phyloP scores from a whole-genome alignment of 306 rosid genomes.

The Adenanthera pavonina region DNA sequence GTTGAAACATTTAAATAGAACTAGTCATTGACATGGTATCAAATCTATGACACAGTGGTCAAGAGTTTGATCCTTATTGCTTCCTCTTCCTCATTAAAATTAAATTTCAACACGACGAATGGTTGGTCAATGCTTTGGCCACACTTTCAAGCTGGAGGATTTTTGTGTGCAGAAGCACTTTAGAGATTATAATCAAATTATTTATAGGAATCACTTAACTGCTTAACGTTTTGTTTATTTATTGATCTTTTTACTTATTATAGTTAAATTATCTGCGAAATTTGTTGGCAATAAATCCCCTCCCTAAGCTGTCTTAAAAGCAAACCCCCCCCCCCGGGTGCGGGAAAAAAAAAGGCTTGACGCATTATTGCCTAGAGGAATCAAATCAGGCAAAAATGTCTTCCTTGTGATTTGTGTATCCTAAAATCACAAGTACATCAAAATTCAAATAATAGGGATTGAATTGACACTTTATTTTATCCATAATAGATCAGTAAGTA shows the following conservation, averaged over 20 bases:
- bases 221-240: neutral
- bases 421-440: neutral
- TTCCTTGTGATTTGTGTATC: neutral
- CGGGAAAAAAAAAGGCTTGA: neutral
- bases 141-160: neutral
- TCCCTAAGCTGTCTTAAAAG: neutral
- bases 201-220: neutral
- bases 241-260: neutral
- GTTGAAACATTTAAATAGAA: neutral
- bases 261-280: neutral
- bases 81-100: neutral
- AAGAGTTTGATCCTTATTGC: neutral
- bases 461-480: neutral
- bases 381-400: neutral
- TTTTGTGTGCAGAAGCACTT: neutral
- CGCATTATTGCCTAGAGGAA: neutral
- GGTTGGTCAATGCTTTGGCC: neutral
- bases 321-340: neutral
- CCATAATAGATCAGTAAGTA: conserved; percentile 4
- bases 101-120: neutral
- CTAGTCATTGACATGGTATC: neutral
- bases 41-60: neutral
- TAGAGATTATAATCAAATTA: neutral
- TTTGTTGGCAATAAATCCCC: neutral
- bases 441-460: neutral